phyloP scores from a whole-genome alignment of 2,329 filamentous ascomycete species.

The Drechslerella coelobrocha region DNA sequence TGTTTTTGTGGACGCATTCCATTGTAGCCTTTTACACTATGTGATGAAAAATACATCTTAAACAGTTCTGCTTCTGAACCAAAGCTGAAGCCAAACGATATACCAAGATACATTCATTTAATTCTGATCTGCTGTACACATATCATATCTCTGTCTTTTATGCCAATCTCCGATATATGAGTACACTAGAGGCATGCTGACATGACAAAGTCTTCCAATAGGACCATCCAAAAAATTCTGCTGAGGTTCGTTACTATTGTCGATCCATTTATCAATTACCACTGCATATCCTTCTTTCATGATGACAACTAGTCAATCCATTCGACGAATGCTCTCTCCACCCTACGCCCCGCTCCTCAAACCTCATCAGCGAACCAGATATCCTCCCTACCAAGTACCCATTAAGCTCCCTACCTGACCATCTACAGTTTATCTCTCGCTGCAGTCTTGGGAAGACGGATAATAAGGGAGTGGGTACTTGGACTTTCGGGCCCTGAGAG shows the following conservation, averaged over 20 bases:
- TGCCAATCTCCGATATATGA: not conserved
- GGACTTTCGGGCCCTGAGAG: constrained; percentile 25
- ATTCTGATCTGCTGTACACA: constrained; percentile 43
- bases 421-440: constrained; percentile 40
- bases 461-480: constrained; percentile 46
- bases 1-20: not conserved
- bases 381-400: constrained; percentile 30
- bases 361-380: constrained; percentile 31
- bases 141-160: not conserved
- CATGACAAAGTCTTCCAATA: not conserved
- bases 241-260: constrained; percentile 22
- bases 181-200: not conserved
- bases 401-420: constrained; percentile 49
- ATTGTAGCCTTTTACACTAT: constrained; percentile 2
- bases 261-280: not conserved
- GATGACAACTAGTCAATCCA: constrained; percentile 52
- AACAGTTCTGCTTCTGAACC: constrained; percentile 52
- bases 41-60: constrained; percentile 50
- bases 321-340: constrained; percentile 52
- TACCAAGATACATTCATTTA: constrained; percentile 51
- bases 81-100: constrained; percentile 50
- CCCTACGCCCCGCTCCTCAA: constrained; percentile 43
- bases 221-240: not conserved
- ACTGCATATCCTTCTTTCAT: constrained; percentile 26
- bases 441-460: constrained; percentile 47